phyloP scores from a whole-genome alignment of 495 filamentous ascomycete species.

The Annulohypoxylon maeteangense region DNA sequence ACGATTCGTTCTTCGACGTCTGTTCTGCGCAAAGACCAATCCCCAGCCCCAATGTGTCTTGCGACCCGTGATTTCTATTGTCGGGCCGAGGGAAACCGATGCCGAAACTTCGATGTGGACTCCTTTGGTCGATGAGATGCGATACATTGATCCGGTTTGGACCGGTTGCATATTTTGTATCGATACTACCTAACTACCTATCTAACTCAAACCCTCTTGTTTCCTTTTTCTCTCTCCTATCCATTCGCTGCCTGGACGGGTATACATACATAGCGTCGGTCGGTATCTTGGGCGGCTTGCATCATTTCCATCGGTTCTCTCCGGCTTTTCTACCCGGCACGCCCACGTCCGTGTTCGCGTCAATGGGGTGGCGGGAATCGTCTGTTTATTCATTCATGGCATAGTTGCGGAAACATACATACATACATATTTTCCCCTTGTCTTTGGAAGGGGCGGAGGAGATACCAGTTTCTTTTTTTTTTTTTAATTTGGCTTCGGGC shows the following conservation, averaged over 20 bases:
- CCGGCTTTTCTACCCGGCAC: not conserved
- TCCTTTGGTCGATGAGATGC: not conserved
- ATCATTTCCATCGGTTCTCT: conserved; percentile 4
- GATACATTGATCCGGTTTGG: conserved; percentile 6
- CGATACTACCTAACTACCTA: not conserved
- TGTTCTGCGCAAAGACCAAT: not conserved
- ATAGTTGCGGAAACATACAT: not conserved
- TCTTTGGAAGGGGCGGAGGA: conserved; percentile 28
- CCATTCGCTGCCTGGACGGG: not conserved
- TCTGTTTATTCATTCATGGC: not conserved
- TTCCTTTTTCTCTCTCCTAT: not conserved
- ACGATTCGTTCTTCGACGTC: conserved; percentile 22
- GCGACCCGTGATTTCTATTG: not conserved
- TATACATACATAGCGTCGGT: conserved; percentile 8
- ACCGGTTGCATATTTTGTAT: conserved; percentile 29
- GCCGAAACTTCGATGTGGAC: not conserved
- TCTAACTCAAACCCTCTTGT: conserved; percentile 1
- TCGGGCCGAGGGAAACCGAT: not conserved
- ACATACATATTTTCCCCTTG: not conserved
- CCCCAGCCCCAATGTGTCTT: conserved; percentile 9
- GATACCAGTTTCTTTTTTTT: conserved; percentile 20
- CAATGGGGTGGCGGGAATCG: not conserved
- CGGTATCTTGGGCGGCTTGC: conserved; percentile 20
- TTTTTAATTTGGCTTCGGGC: conserved; percentile 1
- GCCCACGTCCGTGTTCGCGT: not conserved